These are phyloP conservation scores for Hypomyces perniciosus DNA, from an alignment of 2,329 filamentous ascomycete species.

Conservation along the genomic window DNA sequence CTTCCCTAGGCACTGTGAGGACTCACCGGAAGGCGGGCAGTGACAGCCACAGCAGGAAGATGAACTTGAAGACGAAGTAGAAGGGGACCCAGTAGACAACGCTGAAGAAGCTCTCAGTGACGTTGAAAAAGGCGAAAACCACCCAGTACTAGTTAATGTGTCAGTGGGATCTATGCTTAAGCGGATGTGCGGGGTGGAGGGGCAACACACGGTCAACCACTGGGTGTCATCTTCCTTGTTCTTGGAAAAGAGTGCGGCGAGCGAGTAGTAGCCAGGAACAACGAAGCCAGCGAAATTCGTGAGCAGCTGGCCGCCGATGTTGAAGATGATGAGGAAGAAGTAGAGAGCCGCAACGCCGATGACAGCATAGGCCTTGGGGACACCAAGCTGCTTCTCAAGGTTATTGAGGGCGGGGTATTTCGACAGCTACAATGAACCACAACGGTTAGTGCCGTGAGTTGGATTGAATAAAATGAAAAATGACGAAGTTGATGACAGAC, in stretches of 20 bases:
- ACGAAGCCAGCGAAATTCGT: conserved; percentile 82
- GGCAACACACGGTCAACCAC: conserved; percentile 60
- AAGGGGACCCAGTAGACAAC: conserved; percentile 96
- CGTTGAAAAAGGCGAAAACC: conserved; percentile 74
- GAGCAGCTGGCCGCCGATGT: conserved; percentile 81
- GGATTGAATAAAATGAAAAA: neutral
- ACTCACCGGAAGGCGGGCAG: conserved; percentile 88
- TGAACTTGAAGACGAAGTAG: conserved; percentile 99
- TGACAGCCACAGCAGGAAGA: conserved; percentile 94
- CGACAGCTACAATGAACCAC: conserved; percentile 55
- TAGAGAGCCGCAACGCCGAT: conserved; percentile 72
- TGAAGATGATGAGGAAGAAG: conserved; percentile 90
- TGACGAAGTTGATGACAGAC: conserved; percentile 42
- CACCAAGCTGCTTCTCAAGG: conserved; percentile 74
- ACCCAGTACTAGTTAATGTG: conserved; percentile 67
- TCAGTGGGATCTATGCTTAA: conserved; percentile 26
- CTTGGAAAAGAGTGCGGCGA: conserved; percentile 67
- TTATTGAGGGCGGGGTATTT: conserved; percentile 81
- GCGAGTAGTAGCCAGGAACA: conserved; percentile 78
- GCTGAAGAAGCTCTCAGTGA: conserved; percentile 74
- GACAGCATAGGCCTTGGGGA: conserved; percentile 80
- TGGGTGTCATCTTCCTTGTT: conserved; percentile 75
- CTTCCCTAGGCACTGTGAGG: neutral
- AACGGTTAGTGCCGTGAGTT: conserved; percentile 21
- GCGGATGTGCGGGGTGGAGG: conserved; percentile 1